Conservation (phyloP, 352 stramenopile genomes). For the Globisporangium sylvaticum region DNA sequence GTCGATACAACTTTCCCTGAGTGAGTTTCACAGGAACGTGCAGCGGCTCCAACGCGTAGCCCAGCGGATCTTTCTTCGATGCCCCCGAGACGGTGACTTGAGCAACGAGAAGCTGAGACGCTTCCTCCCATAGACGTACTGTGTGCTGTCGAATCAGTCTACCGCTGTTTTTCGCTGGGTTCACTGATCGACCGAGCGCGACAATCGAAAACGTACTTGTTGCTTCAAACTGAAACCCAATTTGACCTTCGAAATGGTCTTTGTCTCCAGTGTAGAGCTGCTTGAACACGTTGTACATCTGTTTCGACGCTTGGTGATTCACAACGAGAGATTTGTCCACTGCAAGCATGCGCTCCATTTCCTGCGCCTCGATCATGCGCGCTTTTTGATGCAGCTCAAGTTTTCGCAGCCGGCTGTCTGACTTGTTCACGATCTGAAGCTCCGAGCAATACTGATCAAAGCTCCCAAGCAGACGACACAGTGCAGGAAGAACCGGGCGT, state of each 20-base stretch:
- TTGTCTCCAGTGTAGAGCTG: conserved; percentile 87
- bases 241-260: conserved; percentile 88
- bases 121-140: conserved; percentile 83
- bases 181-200: conserved; percentile 77
- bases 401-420: conserved; percentile 56
- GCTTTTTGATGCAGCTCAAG: conserved; percentile 61
- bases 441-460: conserved; percentile 78
- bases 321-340: conserved; percentile 42
- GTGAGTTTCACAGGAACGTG: conserved; percentile 50
- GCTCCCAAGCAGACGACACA: conserved; percentile 58
- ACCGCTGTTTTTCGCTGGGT: conserved; percentile 57
- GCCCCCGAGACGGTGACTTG: conserved; percentile 55
- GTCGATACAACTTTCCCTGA: conserved; percentile 81
- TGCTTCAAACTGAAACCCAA: conserved; percentile 88
- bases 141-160: conserved; percentile 65
- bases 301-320: conserved; percentile 52
- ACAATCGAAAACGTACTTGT: conserved; percentile 78
- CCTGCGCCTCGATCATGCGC: conserved; percentile 57
- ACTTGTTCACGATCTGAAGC: conserved; percentile 51
- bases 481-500: conserved; percentile 55
- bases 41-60: conserved; percentile 73
- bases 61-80: conserved; percentile 67
- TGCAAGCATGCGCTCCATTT: conserved; percentile 51
- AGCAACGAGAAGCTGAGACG: conserved; percentile 60
- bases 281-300: conserved; percentile 86